phyloP scores from a whole-genome alignment of 352 stramenopile species.

The Globisporangium cylindrosporum region DNA sequence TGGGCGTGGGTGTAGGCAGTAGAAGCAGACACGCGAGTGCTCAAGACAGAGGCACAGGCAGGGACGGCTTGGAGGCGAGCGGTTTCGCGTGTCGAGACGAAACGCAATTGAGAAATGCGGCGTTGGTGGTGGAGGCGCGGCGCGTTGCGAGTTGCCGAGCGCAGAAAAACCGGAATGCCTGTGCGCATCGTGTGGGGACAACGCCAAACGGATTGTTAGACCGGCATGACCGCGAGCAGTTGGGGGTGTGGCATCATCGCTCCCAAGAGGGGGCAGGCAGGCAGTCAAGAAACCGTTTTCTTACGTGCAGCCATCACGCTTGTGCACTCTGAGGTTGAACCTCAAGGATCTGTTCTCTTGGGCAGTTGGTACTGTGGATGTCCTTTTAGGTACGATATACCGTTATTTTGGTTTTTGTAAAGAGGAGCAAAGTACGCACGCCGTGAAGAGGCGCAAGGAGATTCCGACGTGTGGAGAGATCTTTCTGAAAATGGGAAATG shows the following conservation, averaged over 20 bases:
- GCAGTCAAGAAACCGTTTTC: not conserved
- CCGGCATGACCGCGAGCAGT: not conserved
- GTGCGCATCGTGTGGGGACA: slow-evolving; percentile 8
- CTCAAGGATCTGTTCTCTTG: not conserved
- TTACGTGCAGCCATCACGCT: not conserved
- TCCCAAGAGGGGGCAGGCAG: not conserved
- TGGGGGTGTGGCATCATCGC: not conserved
- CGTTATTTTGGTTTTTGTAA: slow-evolving; percentile 10
- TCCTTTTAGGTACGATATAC: not conserved
- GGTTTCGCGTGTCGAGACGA: slow-evolving; percentile 16
- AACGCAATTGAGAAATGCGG: slow-evolving; percentile 17
- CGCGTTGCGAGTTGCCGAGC: slow-evolving; percentile 3
- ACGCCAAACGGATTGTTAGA: slow-evolving; percentile 1
- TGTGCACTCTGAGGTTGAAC: slow-evolving; percentile 5
- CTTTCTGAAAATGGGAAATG: slow-evolving; percentile 5
- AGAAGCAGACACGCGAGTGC: slow-evolving; percentile 16
- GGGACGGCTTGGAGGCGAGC: not conserved
- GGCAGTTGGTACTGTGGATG: no score
- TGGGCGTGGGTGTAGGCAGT: slow-evolving; percentile 16
- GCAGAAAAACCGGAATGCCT: slow-evolving; percentile 6
- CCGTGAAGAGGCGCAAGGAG: slow-evolving; percentile 5
- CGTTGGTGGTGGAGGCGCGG: not conserved
- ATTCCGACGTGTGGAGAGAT: slow-evolving; percentile 14
- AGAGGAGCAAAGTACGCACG: not conserved
- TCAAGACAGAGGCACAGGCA: not conserved